Percentiles rank a stretch among this genome's conserved stretches.
Evolutionary conservation across 805 yeast genomes (phyloP).

Genomic region (Monosporozyma yasuniensis): DNA sequence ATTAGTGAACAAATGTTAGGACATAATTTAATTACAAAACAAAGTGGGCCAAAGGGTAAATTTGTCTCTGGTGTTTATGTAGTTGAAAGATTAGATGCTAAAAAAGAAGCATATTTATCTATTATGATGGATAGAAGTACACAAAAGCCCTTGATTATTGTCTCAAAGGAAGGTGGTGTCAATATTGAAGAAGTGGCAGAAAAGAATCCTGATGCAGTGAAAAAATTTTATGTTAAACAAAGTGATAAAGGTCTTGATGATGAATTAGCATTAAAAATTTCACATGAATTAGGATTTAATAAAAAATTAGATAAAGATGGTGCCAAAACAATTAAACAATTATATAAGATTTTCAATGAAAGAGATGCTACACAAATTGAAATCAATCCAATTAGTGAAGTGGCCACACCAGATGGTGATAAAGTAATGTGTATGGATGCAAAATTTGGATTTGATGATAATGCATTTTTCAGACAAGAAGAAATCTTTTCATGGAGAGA

Average conservation of each 20-base stretch:
- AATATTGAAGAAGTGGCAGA: conserved; percentile 98
- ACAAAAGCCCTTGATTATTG: conserved; percentile 87
- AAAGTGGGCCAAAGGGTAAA: conserved; percentile 96
- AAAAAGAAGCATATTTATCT: conserved; percentile 92
- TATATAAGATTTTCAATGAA: conserved; percentile 83
- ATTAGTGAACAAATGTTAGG: conserved; percentile 83
- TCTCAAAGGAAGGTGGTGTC: conserved; percentile 98
- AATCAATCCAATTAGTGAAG: conserved; percentile 95
- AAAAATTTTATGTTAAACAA: conserved; percentile 73
- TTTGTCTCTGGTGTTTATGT: conserved; percentile 93
- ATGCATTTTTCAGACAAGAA: conserved; percentile 88
- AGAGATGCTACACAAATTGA: conserved; percentile 97
- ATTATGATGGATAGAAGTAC: conserved; percentile 89
- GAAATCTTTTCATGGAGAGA: conserved; percentile 92
- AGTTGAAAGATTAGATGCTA: conserved; percentile 88
- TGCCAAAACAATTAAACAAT: conserved; percentile 74
- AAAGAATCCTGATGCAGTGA: conserved; percentile 82
- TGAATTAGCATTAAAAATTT: conserved; percentile 64
- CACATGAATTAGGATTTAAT: conserved; percentile 75
- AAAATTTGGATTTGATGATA: conserved; percentile 95
- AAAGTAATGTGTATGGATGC: conserved; percentile 98
- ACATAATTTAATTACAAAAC: conserved; percentile 93
- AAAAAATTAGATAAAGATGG: conserved; percentile 72
- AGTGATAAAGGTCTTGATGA: conserved; percentile 67
- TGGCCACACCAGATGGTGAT: conserved; percentile 32